Evolutionary conservation across 148 eudicot genomes (phyloP).

Genomic region (Rhododendron ferrugineum): DNA sequence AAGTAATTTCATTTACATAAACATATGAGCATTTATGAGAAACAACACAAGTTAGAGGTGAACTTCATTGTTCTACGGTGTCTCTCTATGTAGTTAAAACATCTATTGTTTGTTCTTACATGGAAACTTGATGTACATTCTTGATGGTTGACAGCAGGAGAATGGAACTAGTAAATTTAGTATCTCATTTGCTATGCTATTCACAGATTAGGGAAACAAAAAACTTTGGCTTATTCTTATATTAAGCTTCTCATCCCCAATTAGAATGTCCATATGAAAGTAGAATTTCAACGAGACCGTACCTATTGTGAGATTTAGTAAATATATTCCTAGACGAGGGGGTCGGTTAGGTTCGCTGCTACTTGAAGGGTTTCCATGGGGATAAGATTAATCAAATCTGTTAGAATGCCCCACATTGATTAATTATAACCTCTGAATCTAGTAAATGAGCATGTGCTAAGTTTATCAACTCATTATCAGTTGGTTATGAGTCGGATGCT

Average conservation of each 20-base stretch:
- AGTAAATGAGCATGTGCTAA: neutral
- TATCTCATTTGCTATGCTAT: neutral
- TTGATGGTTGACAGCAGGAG: neutral
- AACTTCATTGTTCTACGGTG: neutral
- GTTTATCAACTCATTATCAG: neutral
- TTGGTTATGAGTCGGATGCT: neutral
- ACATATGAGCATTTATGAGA: neutral
- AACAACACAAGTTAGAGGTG: neutral
- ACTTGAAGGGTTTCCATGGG: neutral
- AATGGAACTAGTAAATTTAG: neutral
- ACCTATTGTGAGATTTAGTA: neutral
- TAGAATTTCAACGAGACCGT: neutral
- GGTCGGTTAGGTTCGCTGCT: too few relatives aligned
- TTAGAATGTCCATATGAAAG: neutral
- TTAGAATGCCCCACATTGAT: neutral
- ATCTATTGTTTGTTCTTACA: neutral
- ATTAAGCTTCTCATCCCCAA: neutral
- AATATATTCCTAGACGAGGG: too few relatives aligned
- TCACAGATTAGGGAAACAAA: neutral
- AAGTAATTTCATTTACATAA: neutral
- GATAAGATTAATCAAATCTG: neutral
- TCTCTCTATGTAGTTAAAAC: neutral
- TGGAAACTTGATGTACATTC: neutral
- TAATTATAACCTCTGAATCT: neutral
- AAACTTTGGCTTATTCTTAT: neutral